phyloP scores from a whole-genome alignment of 2,329 filamentous ascomycete genomes.

The Colletotrichum nymphaeae region DNA sequence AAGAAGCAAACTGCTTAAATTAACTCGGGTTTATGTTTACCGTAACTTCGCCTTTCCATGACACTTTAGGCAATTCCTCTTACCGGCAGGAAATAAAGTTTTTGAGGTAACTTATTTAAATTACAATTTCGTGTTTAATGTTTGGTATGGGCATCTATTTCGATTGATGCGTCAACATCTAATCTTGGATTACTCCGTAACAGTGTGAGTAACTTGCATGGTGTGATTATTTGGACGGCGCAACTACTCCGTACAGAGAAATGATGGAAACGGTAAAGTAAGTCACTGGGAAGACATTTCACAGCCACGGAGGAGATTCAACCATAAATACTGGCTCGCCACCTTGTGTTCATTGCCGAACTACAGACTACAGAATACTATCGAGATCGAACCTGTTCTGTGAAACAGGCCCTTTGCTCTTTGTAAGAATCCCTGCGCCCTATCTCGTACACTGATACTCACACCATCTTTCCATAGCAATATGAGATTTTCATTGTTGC shows the following conservation, averaged over 20 bases:
- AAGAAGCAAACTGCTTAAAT: background rate
- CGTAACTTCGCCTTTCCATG: background rate
- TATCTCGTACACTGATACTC: background rate
- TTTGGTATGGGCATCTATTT: background rate
- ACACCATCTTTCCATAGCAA: background rate
- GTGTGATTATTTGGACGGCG: no score
- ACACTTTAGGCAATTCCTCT: background rate
- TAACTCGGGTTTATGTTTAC: no score
- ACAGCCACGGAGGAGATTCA: no score
- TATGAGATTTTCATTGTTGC: background rate
- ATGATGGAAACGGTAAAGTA: no score
- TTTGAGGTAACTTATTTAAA: background rate
- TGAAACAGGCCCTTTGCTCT: background rate
- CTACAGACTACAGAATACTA: no score
- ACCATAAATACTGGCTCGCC: no score
- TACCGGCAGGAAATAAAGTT: background rate
- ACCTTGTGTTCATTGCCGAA: no score
- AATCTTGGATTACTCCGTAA: no score
- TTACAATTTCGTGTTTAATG: background rate
- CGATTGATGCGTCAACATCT: no score
- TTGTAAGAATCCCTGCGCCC: background rate
- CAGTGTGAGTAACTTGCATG: no score
- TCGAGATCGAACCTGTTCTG: background rate
- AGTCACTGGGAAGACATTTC: no score
- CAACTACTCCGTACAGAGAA: no score